phyloP scores from a whole-genome alignment of 73 alveolate genomes.

The Paramecium primaurelia region DNA sequence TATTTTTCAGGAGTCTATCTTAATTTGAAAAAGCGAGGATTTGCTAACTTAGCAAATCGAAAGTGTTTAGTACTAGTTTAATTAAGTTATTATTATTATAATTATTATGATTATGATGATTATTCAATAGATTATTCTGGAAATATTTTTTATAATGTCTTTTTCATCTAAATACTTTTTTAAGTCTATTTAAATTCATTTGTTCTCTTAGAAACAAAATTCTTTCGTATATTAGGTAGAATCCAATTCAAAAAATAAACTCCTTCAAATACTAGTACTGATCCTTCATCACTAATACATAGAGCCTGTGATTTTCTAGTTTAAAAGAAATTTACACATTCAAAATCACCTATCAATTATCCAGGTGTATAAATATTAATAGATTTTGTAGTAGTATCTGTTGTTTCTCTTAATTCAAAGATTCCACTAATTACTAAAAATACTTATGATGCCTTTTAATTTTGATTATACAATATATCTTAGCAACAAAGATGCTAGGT shows the following conservation, averaged over 20 bases:
- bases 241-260: not conserved
- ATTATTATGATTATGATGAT: not conserved
- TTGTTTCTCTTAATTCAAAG: not conserved
- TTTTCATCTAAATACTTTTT: not conserved
- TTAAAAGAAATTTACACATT: not conserved
- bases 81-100: not conserved
- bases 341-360: constrained; percentile 37
- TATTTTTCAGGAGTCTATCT: not conserved
- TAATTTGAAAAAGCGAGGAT: not conserved
- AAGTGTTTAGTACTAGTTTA: not conserved
- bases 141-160: not conserved
- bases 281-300: constrained; percentile 12
- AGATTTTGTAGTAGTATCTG: not conserved
- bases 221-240: not conserved
- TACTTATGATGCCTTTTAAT: not conserved
- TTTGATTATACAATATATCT: not conserved
- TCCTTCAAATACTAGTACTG: not conserved
- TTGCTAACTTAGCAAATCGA: not conserved
- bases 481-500: not conserved
- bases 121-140: not conserved
- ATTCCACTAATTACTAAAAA: not conserved
- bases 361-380: not conserved
- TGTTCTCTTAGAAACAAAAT: not conserved
- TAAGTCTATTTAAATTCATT: not conserved
- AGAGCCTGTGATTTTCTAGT: not conserved